Evolutionary conservation across 768 basidiomycete species (phyloP).

Genomic region (Boletus patriciae): DNA sequence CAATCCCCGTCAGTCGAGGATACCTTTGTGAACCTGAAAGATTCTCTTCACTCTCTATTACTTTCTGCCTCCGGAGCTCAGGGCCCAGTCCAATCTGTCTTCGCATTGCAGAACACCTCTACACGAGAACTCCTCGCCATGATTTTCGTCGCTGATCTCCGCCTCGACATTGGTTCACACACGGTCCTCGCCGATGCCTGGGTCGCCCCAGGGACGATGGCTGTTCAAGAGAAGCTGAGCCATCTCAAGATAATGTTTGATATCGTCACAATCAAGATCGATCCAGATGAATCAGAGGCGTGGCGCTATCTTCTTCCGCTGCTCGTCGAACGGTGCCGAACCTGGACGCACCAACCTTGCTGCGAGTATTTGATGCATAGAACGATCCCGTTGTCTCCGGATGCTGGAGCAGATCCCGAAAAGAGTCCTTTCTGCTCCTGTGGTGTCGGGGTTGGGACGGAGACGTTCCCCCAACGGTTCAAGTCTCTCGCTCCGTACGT

Average conservation of each 20-base stretch:
- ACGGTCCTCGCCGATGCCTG: constrained; percentile 54
- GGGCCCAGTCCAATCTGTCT: constrained; percentile 18
- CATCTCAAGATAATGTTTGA: constrained; percentile 17
- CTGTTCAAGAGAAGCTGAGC: constrained; percentile 1
- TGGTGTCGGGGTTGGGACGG: constrained; percentile 49
- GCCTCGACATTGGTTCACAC: constrained; percentile 48
- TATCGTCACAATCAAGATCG: constrained; percentile 16
- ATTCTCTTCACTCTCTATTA: constrained; percentile 32
- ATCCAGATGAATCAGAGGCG: constrained; percentile 25
- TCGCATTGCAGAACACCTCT: constrained; percentile 18
- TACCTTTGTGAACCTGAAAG: constrained; percentile 35
- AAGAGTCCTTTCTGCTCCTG: constrained; percentile 52
- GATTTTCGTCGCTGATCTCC: constrained; percentile 47
- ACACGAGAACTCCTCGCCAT: constrained; percentile 34
- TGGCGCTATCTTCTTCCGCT: constrained; percentile 56
- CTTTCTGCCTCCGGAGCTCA: constrained; percentile 25
- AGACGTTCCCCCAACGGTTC: constrained; percentile 40
- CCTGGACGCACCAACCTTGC: constrained; percentile 45
- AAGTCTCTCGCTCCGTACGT: constrained; percentile 41
- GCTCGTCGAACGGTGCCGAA: constrained; percentile 53
- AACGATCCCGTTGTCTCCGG: constrained; percentile 39
- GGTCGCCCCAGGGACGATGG: constrained; percentile 39
- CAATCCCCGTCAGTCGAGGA: constrained; percentile 9
- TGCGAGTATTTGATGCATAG: constrained; percentile 48
- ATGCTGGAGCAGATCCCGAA: constrained; percentile 33